Evolutionary conservation across 139 green algal genomes (phyloP).

Genomic region (Haematococcus lacustris): DNA sequence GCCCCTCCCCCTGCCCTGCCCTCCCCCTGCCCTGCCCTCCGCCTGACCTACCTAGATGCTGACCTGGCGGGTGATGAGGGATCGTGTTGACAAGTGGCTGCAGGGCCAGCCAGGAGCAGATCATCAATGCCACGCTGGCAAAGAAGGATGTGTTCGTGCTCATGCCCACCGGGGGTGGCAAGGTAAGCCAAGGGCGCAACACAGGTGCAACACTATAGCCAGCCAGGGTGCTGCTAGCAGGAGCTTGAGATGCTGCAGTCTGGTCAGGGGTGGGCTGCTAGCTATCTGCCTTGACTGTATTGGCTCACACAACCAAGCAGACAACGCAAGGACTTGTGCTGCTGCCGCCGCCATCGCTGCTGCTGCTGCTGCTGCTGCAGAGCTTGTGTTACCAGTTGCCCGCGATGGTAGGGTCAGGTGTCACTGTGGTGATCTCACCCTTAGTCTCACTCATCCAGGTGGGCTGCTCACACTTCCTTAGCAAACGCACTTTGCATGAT

Average conservation of each 20-base stretch:
- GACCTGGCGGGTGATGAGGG: neutral
- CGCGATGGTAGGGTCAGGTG: constrained; percentile 54
- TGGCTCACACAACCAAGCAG: too few species aligned
- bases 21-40: neutral
- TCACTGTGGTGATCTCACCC: constrained; percentile 88
- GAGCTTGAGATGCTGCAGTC: too few species aligned
- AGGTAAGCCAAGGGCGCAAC: neutral
- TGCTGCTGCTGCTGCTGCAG: constrained; percentile 24
- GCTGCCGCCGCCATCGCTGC: too few species aligned
- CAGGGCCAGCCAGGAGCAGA: constrained; percentile 52
- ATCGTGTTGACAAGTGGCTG: neutral
- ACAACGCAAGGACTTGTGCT: too few species aligned
- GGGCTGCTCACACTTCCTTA: too few species aligned
- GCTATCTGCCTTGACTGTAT: too few species aligned
- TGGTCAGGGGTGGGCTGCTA: too few species aligned
- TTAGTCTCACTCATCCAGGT: constrained; percentile 91
- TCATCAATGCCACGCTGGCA: constrained; percentile 68
- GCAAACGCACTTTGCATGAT: too few species aligned
- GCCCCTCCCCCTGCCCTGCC: neutral
- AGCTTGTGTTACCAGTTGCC: constrained; percentile 86
- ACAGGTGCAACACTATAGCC: too few species aligned
- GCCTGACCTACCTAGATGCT: neutral
- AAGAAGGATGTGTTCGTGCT: constrained; percentile 74
- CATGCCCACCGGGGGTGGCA: constrained; percentile 16
- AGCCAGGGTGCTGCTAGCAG: too few species aligned